phyloP scores from a whole-genome alignment of 495 filamentous ascomycete genomes.

The Aspergillus diversus region DNA sequence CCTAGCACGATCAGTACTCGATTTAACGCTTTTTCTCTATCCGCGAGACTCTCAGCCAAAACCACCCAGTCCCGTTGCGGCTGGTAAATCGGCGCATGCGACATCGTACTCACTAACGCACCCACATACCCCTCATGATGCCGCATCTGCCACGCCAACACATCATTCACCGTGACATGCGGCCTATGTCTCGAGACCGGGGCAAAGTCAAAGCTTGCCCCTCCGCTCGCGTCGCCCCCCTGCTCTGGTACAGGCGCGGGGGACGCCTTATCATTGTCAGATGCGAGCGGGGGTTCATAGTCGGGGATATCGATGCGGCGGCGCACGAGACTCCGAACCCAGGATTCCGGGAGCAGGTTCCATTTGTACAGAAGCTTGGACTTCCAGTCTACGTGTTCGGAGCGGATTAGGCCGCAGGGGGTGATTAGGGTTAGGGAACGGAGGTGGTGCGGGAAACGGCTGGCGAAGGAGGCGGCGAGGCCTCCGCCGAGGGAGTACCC shows the following conservation, averaged over 20 bases:
- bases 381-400: not conserved
- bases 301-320: not conserved
- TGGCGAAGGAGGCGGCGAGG: slow-evolving; percentile 6
- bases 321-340: not conserved
- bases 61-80: not conserved
- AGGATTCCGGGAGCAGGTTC: not conserved
- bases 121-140: not conserved
- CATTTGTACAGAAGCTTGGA: not conserved
- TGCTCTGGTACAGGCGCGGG: not conserved
- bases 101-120: not conserved
- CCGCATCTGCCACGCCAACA: not conserved
- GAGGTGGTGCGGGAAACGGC: not conserved
- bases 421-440: not conserved
- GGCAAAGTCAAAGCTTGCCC: not conserved
- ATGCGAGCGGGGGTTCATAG: not conserved
- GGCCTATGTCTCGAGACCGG: not conserved
- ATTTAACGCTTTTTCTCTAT: not conserved
- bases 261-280: not conserved
- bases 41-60: not conserved
- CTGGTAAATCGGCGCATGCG: not conserved
- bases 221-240: not conserved
- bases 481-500: slow-evolving; percentile 12
- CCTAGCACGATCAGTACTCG: not conserved
- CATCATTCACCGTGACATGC: not conserved
- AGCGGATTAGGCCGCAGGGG: not conserved